phyloP scores from a whole-genome alignment of 1,284 basidiomycete genomes.

The Rhodotorula sp. region DNA sequence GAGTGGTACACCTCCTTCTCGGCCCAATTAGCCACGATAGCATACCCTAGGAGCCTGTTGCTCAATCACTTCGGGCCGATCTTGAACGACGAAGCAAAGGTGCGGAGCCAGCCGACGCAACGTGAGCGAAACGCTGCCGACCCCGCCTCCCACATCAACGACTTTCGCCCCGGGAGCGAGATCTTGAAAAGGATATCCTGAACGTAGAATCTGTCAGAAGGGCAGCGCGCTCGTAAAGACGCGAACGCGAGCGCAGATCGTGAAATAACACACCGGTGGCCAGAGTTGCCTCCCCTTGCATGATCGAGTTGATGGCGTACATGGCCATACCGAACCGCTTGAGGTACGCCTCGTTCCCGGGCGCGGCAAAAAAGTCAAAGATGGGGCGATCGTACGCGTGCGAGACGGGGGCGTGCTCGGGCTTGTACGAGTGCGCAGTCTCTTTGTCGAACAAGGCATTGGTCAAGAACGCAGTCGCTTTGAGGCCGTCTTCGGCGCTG shows the following conservation, averaged over 20 bases:
- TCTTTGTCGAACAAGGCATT: constrained; percentile 57
- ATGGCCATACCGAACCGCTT: constrained; percentile 10
- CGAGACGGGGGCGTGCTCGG: constrained; percentile 51
- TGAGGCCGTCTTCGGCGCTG: constrained; percentile 70
- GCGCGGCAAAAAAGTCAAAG: constrained; percentile 11
- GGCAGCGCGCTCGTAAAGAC: no score
- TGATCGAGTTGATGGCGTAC: neutral
- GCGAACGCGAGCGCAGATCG: accelerated
- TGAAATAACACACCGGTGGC: neutral
- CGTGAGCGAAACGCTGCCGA: constrained; percentile 67
- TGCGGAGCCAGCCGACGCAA: constrained; percentile 61
- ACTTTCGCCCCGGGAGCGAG: constrained; percentile 60
- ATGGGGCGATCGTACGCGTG: constrained; percentile 44
- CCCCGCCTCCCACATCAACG: constrained; percentile 73
- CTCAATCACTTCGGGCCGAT: constrained; percentile 62
- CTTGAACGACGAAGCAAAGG: constrained; percentile 67
- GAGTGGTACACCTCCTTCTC: no score
- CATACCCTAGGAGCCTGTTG: constrained; percentile 51
- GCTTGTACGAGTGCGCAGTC: constrained; percentile 54
- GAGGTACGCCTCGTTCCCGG: neutral
- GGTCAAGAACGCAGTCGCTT: constrained; percentile 63
- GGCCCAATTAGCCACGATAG: neutral
- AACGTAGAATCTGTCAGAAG: no score
- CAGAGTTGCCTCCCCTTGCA: neutral
- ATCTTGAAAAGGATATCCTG: constrained; percentile 12